These are phyloP conservation scores for Petunia secreta DNA, from an alignment of 257 asterid genomes.

Conservation along the genomic window DNA sequence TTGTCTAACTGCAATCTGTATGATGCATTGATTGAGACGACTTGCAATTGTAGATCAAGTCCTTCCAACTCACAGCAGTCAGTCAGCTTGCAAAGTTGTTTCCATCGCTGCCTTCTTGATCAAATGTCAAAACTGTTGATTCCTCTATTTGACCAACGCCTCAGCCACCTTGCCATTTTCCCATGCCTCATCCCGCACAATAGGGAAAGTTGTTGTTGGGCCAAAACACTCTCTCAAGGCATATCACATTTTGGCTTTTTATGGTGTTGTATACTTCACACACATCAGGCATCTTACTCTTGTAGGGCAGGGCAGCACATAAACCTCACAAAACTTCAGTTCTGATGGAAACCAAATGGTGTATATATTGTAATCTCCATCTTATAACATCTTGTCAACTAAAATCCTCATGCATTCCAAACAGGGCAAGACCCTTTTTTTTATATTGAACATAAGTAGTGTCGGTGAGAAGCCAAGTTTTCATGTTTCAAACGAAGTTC, in stretches of 20 bases:
- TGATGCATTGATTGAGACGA: not conserved
- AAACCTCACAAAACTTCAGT: no score
- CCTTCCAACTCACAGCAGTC: not conserved
- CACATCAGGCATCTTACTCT: no score
- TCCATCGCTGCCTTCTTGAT: not conserved
- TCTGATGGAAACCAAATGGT: no score
- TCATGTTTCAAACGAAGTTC: constrained; percentile 17
- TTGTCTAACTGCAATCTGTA: not conserved
- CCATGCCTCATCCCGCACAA: constrained; percentile 14
- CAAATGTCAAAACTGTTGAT: not conserved
- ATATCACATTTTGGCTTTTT: no score
- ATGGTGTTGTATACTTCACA: no score
- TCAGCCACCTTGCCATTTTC: not conserved
- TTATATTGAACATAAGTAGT: constrained; percentile 29
- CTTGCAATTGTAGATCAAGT: not conserved
- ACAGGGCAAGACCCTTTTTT: not conserved
- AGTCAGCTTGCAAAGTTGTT: not conserved
- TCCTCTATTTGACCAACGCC: not conserved
- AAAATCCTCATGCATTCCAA: no score
- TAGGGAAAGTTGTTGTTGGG: not conserved
- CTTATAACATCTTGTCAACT: no score
- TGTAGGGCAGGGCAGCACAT: no score
- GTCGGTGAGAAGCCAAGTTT: constrained; percentile 24
- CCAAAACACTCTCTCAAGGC: constrained; percentile 22
- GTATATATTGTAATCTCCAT: no score